These are phyloP conservation scores for Chalciporus pseudorubinellus DNA, from an alignment of 768 basidiomycete species.

Conservation along the genomic window DNA sequence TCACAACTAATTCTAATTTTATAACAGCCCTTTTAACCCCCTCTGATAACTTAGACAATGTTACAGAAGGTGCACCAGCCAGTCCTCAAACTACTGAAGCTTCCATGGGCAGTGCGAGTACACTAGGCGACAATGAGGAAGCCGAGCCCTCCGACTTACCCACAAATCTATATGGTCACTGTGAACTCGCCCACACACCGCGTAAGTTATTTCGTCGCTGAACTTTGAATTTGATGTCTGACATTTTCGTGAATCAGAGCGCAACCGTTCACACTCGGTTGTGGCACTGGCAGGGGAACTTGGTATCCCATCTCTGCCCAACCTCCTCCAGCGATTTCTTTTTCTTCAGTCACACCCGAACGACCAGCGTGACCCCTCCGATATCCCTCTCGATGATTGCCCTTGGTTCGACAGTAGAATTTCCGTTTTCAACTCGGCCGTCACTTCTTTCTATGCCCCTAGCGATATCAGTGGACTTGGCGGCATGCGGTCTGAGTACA, in stretches of 20 bases:
- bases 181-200: neutral
- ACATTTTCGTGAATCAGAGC: neutral
- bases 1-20: no score
- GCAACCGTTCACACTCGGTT: neutral
- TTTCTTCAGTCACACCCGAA: slow-evolving; percentile 3
- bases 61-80: neutral
- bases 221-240: neutral
- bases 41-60: neutral
- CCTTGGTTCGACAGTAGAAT: slow-evolving; percentile 1
- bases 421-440: slow-evolving; percentile 21
- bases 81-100: neutral
- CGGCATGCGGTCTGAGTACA: slow-evolving; percentile 27
- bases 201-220: neutral
- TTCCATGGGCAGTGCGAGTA: no score
- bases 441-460: slow-evolving; percentile 24
- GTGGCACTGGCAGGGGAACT: neutral
- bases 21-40: neutral
- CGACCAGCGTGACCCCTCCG: neutral
- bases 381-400: slow-evolving; percentile 5
- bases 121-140: neutral
- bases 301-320: neutral
- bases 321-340: neutral
- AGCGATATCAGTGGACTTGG: slow-evolving; percentile 24
- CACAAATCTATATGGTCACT: neutral
- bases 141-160: neutral